These are phyloP conservation scores for Phialophora chinensis DNA, from an alignment of 2,329 filamentous ascomycete genomes.

Conservation along the genomic window DNA sequence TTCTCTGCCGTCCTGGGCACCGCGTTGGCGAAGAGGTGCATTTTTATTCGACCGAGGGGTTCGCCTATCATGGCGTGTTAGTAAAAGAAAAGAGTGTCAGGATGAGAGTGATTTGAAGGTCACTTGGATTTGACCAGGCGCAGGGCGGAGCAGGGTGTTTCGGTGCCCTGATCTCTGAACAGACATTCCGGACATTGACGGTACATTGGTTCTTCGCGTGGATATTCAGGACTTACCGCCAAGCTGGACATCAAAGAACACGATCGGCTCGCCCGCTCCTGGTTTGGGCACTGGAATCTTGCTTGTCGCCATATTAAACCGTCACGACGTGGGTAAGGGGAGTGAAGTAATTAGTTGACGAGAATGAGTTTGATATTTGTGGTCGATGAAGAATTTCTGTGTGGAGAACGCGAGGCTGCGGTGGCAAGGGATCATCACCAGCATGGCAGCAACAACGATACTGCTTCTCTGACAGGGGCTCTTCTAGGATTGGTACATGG, in stretches of 20 bases:
- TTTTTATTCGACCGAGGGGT: conserved; percentile 82
- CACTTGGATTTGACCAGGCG: neutral
- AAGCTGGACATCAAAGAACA: conserved; percentile 58
- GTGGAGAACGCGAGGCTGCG: conserved; percentile 9
- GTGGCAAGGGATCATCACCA: conserved; percentile 9
- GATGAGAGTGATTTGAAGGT: neutral
- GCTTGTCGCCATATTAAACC: conserved; percentile 27
- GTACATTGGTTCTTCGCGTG: neutral
- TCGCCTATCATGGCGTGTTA: conserved; percentile 65
- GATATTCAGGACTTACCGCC: conserved; percentile 46
- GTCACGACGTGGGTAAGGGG: neutral
- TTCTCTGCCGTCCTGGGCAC: conserved; percentile 92
- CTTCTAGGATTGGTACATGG: neutral
- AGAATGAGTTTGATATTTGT: neutral
- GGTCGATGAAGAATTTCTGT: neutral
- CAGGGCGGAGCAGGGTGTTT: neutral
- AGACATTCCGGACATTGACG: neutral
- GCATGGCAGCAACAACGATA: neutral
- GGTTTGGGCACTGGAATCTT: conserved; percentile 37
- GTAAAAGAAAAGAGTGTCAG: neutral
- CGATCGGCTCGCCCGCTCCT: conserved; percentile 48
- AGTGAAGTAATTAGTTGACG: neutral
- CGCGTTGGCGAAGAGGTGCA: conserved; percentile 85
- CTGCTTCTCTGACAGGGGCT: too few species aligned
- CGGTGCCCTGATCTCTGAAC: neutral